Evolutionary conservation across 768 basidiomycete genomes (phyloP), one percentile per base, ranked within the genome.

Genomic region (Rhodotorula babjevae): DNA sequence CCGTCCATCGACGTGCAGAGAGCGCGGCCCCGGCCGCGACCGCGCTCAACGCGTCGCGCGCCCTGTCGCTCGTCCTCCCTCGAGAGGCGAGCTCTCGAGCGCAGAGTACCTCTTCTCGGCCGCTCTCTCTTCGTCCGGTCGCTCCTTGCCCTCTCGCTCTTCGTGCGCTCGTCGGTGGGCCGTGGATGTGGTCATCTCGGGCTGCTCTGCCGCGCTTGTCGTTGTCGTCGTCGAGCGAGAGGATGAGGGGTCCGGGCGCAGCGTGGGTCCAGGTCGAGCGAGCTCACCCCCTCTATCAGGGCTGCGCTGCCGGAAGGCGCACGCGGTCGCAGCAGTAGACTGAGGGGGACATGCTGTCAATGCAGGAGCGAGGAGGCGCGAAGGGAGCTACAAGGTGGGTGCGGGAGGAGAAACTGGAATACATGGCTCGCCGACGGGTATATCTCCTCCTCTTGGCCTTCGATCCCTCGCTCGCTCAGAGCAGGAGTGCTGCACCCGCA

Each of bases 271-370:
- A 52, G 50, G 47, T 19, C 50, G 50, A 7, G 44, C 14, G 44
- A 46, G 50, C 23, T 10, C 25, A 12, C 50, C 19, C 63, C 63
- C 52, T 64, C 63, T 64, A 14, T 64, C 63, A 64, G 63, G 63
- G 63, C 63, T 64, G 50, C 42, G 52, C 53, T 8, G n/a, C 42
- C 52, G 2, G 1, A n/a, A 56, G 63, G n/a, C 53, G 29, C 52
- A 64, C 19, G 63, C 63, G 63, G 42, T 2, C 29, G 63, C 63
- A 64, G 63, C 63, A 64, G 63, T 64, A 64, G 29, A 19, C 23
- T n/a, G 63, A 64, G 40, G 63, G 63, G 63, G 7, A 64, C 63
- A 64, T 19, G 12, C 25, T 57, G 18, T 25, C 11, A 5, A 12
- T 14, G 50, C 23, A 12, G 50, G 9, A 36, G 36, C 36, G 36